Evolutionary conservation across 441 rosid species (phyloP).

Genomic region (Adansonia grandidieri): DNA sequence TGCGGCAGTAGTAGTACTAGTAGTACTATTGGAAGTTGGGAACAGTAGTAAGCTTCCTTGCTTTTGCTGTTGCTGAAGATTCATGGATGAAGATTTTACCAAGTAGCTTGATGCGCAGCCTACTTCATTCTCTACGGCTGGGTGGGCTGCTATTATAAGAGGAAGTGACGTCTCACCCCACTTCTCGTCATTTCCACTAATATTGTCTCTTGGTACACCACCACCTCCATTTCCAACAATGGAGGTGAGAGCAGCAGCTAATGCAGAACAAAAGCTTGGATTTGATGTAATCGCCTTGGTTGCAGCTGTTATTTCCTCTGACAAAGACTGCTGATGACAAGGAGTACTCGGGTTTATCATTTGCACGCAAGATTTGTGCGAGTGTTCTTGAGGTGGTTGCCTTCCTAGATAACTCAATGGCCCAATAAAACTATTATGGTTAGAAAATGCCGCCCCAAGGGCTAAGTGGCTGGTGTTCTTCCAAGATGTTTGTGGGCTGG

Average conservation of each 20-base stretch:
- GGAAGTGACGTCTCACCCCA: slow-evolving; percentile 22
- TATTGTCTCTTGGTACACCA: not conserved
- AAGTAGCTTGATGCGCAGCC: slow-evolving; percentile 26
- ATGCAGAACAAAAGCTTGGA: slow-evolving; percentile 65
- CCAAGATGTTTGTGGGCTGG: slow-evolving; percentile 26
- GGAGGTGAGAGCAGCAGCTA: slow-evolving; percentile 68
- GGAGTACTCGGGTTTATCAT: slow-evolving; percentile 23
- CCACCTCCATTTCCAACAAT: slow-evolving; percentile 43
- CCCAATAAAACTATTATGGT: not conserved
- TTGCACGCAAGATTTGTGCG: slow-evolving; percentile 29
- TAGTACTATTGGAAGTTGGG: slow-evolving; percentile 27
- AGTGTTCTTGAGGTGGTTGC: slow-evolving; percentile 30
- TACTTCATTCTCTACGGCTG: slow-evolving; percentile 12
- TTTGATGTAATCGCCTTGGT: slow-evolving; percentile 69
- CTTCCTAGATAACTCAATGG: not conserved
- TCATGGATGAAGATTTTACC: slow-evolving; percentile 18
- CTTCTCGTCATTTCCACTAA: slow-evolving; percentile 19
- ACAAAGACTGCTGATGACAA: slow-evolving; percentile 49
- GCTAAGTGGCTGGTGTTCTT: slow-evolving; percentile 30
- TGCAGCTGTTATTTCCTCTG: slow-evolving; percentile 53
- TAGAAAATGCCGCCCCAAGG: slow-evolving; percentile 26
- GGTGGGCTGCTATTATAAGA: slow-evolving; percentile 2
- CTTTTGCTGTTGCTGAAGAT: slow-evolving; percentile 24
- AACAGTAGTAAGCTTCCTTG: slow-evolving; percentile 26
- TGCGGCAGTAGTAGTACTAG: slow-evolving; percentile 11